phyloP scores from a whole-genome alignment of 768 basidiomycete species.

The Tricholoma hemisulphureum region DNA sequence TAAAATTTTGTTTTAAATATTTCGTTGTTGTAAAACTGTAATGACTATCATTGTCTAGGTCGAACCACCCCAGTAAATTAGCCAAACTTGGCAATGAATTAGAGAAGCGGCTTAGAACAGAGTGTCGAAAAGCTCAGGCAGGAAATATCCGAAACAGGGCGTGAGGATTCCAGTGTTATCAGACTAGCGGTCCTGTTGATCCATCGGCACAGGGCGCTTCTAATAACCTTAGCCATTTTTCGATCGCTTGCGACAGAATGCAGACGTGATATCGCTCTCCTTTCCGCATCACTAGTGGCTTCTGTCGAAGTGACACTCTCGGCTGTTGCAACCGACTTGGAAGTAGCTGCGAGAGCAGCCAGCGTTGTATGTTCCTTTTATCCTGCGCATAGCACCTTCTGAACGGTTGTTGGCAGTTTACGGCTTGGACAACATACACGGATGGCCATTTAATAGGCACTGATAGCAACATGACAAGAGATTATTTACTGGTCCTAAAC shows the following conservation, averaged over 20 bases:
- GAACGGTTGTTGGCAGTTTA: constrained; percentile 53
- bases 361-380: constrained; percentile 61
- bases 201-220: constrained; percentile 52
- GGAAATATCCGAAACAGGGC: constrained; percentile 80
- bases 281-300: constrained; percentile 67
- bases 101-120: constrained; percentile 66
- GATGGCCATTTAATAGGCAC: constrained; percentile 81
- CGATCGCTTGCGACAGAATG: constrained; percentile 85
- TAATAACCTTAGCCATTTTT: constrained; percentile 82
- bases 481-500: constrained; percentile 66
- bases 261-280: constrained; percentile 73
- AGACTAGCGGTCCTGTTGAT: constrained; percentile 8
- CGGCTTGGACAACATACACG: constrained; percentile 89
- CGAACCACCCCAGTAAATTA: constrained; percentile 79
- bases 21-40: not conserved
- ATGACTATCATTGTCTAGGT: constrained; percentile 29
- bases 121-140: constrained; percentile 64
- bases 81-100: constrained; percentile 74
- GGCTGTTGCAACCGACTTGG: constrained; percentile 62
- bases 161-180: constrained; percentile 44
- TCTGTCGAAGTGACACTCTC: constrained; percentile 59
- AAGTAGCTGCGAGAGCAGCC: constrained; percentile 74
- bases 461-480: constrained; percentile 64
- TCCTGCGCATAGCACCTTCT: not conserved
- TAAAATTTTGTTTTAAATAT: constrained; percentile 27